Percentiles rank a stretch among this genome's conserved stretches.
Conservation (phyloP, 1,284 basidiomycete species). For the Leccinum griseonigrum region DNA sequence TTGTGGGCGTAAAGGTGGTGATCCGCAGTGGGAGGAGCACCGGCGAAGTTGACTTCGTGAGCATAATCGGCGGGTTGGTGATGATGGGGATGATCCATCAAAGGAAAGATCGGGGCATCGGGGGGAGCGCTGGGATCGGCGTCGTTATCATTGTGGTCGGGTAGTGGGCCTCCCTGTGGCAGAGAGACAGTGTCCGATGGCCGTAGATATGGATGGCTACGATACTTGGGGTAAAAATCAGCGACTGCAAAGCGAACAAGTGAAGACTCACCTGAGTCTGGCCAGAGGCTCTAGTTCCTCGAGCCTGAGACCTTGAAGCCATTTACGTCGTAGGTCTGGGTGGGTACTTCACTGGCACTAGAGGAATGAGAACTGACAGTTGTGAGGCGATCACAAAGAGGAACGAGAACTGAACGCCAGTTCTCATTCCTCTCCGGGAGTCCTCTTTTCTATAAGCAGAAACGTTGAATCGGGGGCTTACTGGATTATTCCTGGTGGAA, state of each 20-base stretch:
- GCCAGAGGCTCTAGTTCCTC: background rate
- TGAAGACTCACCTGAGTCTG: background rate
- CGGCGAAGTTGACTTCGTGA: background rate
- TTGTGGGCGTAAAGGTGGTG: background rate
- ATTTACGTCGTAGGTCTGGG: background rate
- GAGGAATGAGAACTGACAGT: background rate
- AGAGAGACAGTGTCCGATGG: background rate
- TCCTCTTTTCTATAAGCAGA: background rate
- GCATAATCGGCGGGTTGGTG: background rate
- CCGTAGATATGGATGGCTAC: background rate
- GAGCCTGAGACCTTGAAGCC: background rate
- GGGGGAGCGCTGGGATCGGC: background rate
- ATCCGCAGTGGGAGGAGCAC: background rate
- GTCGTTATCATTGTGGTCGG: background rate
- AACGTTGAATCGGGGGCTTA: background rate
- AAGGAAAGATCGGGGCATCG: background rate
- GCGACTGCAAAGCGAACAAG: background rate
- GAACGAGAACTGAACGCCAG: background rate
- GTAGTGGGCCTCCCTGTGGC: background rate
- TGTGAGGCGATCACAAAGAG: background rate
- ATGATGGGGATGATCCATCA: background rate
- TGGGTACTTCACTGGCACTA: background rate
- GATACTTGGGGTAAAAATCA: background rate
- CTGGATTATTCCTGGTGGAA: too few species aligned
- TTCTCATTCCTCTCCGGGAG: background rate